phyloP scores from a whole-genome alignment of 768 basidiomycete species.

The Paxillus ammoniavirescens region DNA sequence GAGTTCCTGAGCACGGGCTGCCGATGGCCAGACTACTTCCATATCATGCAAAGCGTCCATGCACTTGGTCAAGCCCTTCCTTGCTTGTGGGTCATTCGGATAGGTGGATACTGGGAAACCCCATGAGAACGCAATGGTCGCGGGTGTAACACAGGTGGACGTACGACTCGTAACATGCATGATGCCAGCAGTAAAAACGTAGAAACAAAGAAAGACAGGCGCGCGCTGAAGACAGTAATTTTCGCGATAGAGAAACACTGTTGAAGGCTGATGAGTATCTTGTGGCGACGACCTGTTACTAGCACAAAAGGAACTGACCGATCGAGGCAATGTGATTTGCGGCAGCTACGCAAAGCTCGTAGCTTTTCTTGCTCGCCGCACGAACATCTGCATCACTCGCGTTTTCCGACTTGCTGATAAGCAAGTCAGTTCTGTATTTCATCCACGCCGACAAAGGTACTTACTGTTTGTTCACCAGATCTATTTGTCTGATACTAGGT shows the following conservation, averaged over 20 bases:
- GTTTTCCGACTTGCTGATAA: conserved; percentile 34
- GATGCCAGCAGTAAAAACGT: conserved; percentile 75
- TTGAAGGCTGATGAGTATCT: conserved; percentile 1
- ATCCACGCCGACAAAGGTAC: conserved; percentile 9
- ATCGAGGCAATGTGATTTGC: conserved; percentile 79
- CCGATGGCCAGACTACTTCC: conserved; percentile 74
- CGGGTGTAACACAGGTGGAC: conserved; percentile 26
- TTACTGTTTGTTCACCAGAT: conserved; percentile 37
- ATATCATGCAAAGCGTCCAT: conserved; percentile 66
- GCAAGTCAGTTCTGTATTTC: background rate
- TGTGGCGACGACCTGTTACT: background rate
- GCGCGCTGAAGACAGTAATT: conserved; percentile 59
- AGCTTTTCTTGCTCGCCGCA: conserved; percentile 57
- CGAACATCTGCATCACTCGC: conserved; percentile 53
- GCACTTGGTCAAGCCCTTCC: conserved; percentile 59
- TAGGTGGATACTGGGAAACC: conserved; percentile 52
- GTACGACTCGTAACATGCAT: conserved; percentile 75
- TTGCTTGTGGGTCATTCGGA: conserved; percentile 69
- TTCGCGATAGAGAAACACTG: conserved; percentile 61
- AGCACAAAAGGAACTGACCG: conserved; percentile 36
- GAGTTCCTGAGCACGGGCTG: conserved; percentile 70
- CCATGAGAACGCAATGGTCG: background rate
- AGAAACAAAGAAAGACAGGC: conserved; percentile 73
- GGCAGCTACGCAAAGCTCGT: conserved; percentile 71
- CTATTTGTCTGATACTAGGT: conserved; percentile 27